Evolutionary conservation across 257 asterid genomes (phyloP).

Genomic region (Paraleonurus japonicus): DNA sequence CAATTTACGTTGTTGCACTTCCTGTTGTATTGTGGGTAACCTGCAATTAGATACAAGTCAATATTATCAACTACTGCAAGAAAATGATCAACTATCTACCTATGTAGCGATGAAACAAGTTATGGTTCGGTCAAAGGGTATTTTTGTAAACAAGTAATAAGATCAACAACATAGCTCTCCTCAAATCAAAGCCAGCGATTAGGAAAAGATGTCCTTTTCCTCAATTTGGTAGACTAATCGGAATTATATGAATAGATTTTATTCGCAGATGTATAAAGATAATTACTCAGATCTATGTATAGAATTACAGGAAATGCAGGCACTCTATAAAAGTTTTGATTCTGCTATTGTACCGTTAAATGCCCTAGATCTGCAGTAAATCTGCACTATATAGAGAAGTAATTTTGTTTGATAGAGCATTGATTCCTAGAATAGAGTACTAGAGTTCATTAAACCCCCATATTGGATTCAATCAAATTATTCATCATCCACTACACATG

Average conservation of each 20-base stretch:
- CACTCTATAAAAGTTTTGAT: neutral
- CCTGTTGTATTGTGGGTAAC: slow-evolving; percentile 98
- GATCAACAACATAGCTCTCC: neutral
- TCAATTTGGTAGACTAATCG: neutral
- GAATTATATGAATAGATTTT: neutral
- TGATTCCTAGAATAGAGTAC: neutral
- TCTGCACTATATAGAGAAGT: neutral
- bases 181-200: neutral
- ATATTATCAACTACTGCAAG: neutral
- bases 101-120: neutral
- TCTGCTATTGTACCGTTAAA: neutral
- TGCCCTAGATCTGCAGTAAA: neutral
- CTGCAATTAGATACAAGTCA: slow-evolving; percentile 41
- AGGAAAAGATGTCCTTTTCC: neutral
- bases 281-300: neutral
- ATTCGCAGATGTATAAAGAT: neutral
- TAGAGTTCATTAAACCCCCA: neutral
- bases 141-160: neutral
- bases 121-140: neutral
- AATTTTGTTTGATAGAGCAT: neutral
- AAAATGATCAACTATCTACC: neutral
- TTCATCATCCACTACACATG: neutral
- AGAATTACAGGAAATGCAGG: neutral
- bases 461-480: neutral
- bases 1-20: slow-evolving; percentile 94